Base-by-base conservation (phyloP, 331 rosid genomes). In the Cydonia oblonga region DNA sequence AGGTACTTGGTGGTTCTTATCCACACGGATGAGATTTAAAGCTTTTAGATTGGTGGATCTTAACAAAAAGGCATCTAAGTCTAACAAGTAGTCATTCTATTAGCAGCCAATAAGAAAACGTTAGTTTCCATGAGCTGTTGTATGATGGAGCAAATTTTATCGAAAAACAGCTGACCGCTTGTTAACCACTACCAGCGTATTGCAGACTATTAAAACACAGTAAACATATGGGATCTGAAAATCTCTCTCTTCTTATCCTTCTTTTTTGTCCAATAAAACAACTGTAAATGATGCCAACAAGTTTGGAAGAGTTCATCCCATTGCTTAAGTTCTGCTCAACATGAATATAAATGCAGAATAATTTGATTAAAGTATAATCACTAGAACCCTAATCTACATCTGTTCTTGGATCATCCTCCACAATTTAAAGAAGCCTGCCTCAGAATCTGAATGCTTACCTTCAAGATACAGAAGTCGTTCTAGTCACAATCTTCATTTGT, bases 401-500 rank as follows among this genome's bases (percentile, higher is more conserved):
- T 38, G 65, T 58, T 62, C 61, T 38, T 68, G 68, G 46, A 59
- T 13, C 60, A 42, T 72, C 68, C 54, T 42, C 61, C 46, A 13
- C 26, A n/a, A 73, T 51, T 68, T 20, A 63, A n/a, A 62, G 8
- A n/a, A n/a, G n/a, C n/a, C 51, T 79, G 28, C 64, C 44, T 40
- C 73, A 29, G 29, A 19, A 52, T 63, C 62, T 66, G 46, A 75
- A 66, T 38, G 66, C 80, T 33, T 66, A 62, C 73, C 65, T 22
- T 22, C 53, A 61, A 40, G 57, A 52, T 68, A 69, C 60, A 5
- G 4, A 46, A 58, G 42, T 60, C 16, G 19, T 49, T 69, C 29
- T 3, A 7, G 29, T 54, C 23, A 64, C 69, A 81, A 63, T 70
- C 76, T 6, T 85, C 85, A 82, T 77, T 87, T 86, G 72, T 81